Evolutionary conservation across 1,139 yeast genomes (phyloP).

Genomic region (Yamadazyma songkhlaensis): DNA sequence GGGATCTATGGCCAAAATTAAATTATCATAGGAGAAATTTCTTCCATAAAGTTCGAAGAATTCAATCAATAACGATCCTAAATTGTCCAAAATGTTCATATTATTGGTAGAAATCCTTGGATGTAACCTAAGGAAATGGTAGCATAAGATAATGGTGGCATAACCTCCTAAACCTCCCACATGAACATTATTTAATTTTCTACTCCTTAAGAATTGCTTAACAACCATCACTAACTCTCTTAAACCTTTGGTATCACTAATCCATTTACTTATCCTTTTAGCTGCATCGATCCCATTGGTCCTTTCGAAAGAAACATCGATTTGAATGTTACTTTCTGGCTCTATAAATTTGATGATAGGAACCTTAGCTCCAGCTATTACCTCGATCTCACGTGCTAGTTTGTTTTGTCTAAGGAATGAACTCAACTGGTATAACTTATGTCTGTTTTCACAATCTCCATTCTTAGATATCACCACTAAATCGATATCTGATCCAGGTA

Average conservation of each 20-base stretch:
- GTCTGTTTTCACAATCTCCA: constrained; percentile 66
- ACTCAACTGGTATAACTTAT: constrained; percentile 71
- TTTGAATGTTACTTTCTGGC: constrained; percentile 64
- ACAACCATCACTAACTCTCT: constrained; percentile 81
- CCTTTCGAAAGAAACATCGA: constrained; percentile 91
- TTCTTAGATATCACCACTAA: constrained; percentile 75
- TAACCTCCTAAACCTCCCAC: constrained; percentile 97
- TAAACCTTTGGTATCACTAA: constrained; percentile 70
- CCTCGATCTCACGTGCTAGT: constrained; percentile 74
- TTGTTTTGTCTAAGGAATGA: constrained; percentile 61
- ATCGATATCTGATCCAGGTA: constrained; percentile 97
- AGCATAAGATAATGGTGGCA: constrained; percentile 83
- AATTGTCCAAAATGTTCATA: constrained; percentile 67
- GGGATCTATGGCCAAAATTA: constrained; percentile 60
- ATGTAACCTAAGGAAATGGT: constrained; percentile 77
- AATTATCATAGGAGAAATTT: constrained; percentile 81
- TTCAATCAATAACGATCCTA: constrained; percentile 87
- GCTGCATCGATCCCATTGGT: constrained; percentile 88
- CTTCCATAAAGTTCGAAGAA: constrained; percentile 95
- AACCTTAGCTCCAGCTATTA: constrained; percentile 88
- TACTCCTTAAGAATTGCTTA: constrained; percentile 79
- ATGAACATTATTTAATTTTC: constrained; percentile 87
- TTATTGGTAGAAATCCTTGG: constrained; percentile 71
- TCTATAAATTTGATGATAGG: constrained; percentile 95
- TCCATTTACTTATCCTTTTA: constrained; percentile 72